A percentile compares a stretch with the other conserved stretches of the same genome.
phyloP scores from a whole-genome alignment of 1,284 basidiomycete genomes.

The Abortiporus biennis region DNA sequence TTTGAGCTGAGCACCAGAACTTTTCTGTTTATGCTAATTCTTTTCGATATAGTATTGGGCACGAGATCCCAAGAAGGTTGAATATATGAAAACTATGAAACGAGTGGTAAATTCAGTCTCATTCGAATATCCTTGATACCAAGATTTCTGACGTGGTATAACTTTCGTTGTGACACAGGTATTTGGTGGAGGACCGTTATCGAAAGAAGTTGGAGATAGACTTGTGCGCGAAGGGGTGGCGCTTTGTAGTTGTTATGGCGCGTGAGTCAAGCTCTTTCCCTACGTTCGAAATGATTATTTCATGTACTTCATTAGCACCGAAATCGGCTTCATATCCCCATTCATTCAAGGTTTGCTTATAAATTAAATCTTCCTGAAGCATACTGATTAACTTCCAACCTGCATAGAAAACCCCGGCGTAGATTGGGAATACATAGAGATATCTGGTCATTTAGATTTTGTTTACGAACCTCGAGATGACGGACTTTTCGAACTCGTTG shows the following conservation, averaged over 20 bases:
- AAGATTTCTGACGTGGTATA: not conserved
- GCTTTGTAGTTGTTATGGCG: slow-evolving; percentile 18
- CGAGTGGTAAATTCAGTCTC: slow-evolving; percentile 12
- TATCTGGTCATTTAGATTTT: slow-evolving; percentile 4
- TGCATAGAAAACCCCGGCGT: slow-evolving; percentile 11
- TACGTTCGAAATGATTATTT: not conserved
- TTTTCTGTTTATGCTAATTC: not conserved
- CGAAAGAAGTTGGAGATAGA: slow-evolving; percentile 19
- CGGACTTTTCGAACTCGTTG: slow-evolving; percentile 15
- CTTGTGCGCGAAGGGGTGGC: slow-evolving; percentile 18
- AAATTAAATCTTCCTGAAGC: too few relatives aligned
- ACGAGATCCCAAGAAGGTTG: slow-evolving; percentile 13
- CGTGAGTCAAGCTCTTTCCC: slow-evolving; percentile 13
- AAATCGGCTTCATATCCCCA: slow-evolving; percentile 13
- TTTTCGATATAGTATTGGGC: slow-evolving; percentile 13
- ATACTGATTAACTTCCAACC: not conserved
- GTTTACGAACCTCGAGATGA: slow-evolving; percentile 14
- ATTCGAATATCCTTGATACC: not conserved
- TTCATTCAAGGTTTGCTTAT: slow-evolving; percentile 12
- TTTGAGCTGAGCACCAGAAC: too few relatives aligned
- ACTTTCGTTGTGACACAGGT: slow-evolving; percentile 14
- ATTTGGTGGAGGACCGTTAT: slow-evolving; percentile 24
- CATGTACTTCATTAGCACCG: slow-evolving; percentile 13
- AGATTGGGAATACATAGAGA: slow-evolving; percentile 18
- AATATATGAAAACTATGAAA: slow-evolving; percentile 13